Percentiles rank a stretch among this genome's conserved stretches.
Conservation (phyloP, 1,284 basidiomycete species). For the Leucoagaricus sp. region DNA sequence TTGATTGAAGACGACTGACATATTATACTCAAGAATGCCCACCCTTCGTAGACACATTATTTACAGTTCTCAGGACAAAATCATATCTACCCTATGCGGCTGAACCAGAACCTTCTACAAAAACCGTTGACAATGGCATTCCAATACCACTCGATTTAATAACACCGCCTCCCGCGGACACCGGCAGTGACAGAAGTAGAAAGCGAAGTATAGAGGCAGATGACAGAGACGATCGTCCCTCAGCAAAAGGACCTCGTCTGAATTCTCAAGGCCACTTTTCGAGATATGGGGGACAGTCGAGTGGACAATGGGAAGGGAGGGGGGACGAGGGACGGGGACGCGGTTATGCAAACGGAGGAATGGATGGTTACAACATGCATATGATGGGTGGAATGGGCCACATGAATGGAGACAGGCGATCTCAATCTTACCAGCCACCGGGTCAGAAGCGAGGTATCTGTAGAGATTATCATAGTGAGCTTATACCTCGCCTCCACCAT, state of each 20-base stretch:
- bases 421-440: constrained; percentile 64
- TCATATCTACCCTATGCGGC: constrained; percentile 76
- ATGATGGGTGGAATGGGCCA: constrained; percentile 32
- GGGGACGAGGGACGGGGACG: constrained; percentile 11
- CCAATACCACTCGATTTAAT: constrained; percentile 76
- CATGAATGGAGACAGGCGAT: constrained; percentile 47
- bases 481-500: neutral
- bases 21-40: constrained; percentile 55
- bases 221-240: constrained; percentile 55
- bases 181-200: constrained; percentile 53
- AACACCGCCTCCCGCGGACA: constrained; percentile 43
- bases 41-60: constrained; percentile 82
- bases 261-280: constrained; percentile 62
- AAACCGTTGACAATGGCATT: constrained; percentile 58
- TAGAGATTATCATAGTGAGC: constrained; percentile 88
- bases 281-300: constrained; percentile 43
- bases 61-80: constrained; percentile 79
- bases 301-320: constrained; percentile 31
- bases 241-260: constrained; percentile 71
- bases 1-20: neutral
- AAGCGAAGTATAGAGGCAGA: constrained; percentile 68
- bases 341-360: constrained; percentile 22
- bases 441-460: constrained; percentile 74
- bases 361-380: constrained; percentile 30
- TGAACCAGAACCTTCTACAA: constrained; percentile 38